Percentiles rank a stretch among this genome's conserved stretches.
Conservation (phyloP, 2,329 filamentous ascomycete genomes). For the Parastagonospora avenae region DNA sequence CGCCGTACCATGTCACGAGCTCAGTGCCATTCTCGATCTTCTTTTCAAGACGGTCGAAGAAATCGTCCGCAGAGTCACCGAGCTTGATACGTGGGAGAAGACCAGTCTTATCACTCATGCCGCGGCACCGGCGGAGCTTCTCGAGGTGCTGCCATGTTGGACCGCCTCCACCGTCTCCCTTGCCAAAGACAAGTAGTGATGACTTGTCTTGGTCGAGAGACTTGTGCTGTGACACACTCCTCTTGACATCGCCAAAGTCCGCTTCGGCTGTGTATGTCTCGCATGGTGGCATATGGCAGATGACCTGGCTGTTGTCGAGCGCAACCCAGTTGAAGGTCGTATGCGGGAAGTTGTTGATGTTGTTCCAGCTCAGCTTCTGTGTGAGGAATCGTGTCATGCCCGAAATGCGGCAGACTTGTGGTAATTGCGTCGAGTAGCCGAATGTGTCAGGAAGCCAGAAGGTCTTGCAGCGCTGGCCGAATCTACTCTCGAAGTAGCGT, state of each 20-base stretch:
- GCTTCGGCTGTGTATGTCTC: slow-evolving; percentile 96
- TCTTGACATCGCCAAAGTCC: slow-evolving; percentile 90
- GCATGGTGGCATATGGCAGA: slow-evolving; percentile 95
- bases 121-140: slow-evolving; percentile 90
- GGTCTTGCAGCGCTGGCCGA: slow-evolving; percentile 84
- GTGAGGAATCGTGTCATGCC: slow-evolving; percentile 97
- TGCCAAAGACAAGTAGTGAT: slow-evolving; percentile 91
- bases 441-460: slow-evolving; percentile 99
- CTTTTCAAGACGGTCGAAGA: slow-evolving; percentile 83
- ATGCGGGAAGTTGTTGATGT: slow-evolving; percentile 98
- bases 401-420: slow-evolving; percentile 90
- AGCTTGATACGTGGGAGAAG: slow-evolving; percentile 85
- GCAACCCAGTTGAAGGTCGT: slow-evolving; percentile 99
- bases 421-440: slow-evolving; percentile 93
- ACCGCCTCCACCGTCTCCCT: slow-evolving; percentile 94
- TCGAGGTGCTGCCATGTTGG: slow-evolving; percentile 94
- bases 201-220: slow-evolving; percentile 92
- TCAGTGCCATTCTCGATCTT: slow-evolving; percentile 70
- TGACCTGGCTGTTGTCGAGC: slow-evolving; percentile 91
- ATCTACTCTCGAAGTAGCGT: slow-evolving; percentile 90
- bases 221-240: slow-evolving; percentile 91
- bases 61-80: slow-evolving; percentile 89
- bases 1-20: slow-evolving; percentile 95
- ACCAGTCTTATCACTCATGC: slow-evolving; percentile 85
- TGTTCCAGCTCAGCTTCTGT: slow-evolving; percentile 99